Base-by-base conservation (phyloP, 208 protist genomes). In the Acanthamoeba triangularis region DNA sequence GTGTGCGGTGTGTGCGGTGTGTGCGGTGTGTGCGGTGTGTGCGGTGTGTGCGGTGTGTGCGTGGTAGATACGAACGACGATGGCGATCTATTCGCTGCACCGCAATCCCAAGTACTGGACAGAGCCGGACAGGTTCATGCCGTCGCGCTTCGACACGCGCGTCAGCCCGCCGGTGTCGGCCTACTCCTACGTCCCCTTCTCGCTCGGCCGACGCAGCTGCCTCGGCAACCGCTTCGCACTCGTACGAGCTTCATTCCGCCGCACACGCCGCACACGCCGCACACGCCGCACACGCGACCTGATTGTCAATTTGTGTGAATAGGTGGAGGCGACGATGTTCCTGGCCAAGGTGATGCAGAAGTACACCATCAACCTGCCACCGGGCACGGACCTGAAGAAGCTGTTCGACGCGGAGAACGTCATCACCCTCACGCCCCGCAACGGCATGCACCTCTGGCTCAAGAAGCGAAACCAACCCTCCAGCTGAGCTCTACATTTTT, bases 251-350 rank as follows among this genome's bases (percentile, higher is more conserved):
- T 41, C 37, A 41, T 41, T 4, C 37, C 30, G 3, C 37, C 37
- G 37, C 37, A 41, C 37, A 41, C 37, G 37, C n/a, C n/a, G n/a
- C n/a, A 41, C 37, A 41, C 37, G 3, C 37, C 37, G 37, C 37
- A 41, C 37, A 41, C 37, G 3, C 37, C 20, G 65, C 65, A 35
- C 20, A 72, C 30, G 63, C n/a, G 65, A 20, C 8, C 30, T 20
- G 7, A 14, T 13, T 13, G 8, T 28, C 2, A n/a, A 65, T 65
- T 65, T 65, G 25, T 65, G 23, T 72, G 30, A 44, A 13, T n/a
- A 91, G 84, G 84, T 91, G 25, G 84, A 91, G 84, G 84, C 84
- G 35, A 69, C 41, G 33, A 63, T 69, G 28, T 69, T 91, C 56
- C 84, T 91, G 47, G 84, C 84, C 30, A 72, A 41, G 56, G 35